Evolutionary conservation across 257 asterid genomes (phyloP).

Genomic region (Forsythia viridissima): DNA sequence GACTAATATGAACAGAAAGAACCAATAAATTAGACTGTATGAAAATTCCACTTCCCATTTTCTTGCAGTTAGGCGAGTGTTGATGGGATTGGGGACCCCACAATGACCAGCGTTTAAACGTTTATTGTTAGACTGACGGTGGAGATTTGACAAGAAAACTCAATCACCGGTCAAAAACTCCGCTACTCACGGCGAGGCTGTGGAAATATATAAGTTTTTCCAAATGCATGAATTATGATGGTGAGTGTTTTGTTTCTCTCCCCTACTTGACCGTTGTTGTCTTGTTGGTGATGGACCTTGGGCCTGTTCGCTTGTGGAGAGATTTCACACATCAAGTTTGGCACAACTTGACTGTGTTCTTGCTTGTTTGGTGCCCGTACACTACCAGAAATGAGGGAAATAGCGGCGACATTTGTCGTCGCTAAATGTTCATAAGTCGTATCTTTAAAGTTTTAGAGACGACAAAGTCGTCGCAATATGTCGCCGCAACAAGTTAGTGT

Average conservation of each 20-base stretch:
- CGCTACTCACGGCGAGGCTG: slow-evolving; percentile 19
- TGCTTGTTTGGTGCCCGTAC: too few relatives aligned
- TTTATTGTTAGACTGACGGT: not conserved
- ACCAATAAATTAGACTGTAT: not conserved
- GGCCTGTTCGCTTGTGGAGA: not conserved
- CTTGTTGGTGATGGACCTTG: not conserved
- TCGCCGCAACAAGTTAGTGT: too few relatives aligned
- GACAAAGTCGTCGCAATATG: too few relatives aligned
- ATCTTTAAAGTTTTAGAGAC: too few relatives aligned
- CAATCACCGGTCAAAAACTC: not conserved
- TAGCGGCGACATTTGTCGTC: too few relatives aligned
- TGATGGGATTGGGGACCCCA: not conserved
- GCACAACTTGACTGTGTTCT: not conserved
- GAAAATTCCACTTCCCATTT: slow-evolving; percentile 20
- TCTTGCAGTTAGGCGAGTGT: slow-evolving; percentile 19
- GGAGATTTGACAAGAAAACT: not conserved
- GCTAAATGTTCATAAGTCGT: too few relatives aligned
- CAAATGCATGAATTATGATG: not conserved
- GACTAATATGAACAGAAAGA: not conserved
- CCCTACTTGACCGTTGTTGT: not conserved
- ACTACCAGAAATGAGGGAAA: too few relatives aligned
- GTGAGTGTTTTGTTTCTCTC: not conserved
- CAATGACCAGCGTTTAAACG: not conserved
- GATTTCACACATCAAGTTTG: not conserved
- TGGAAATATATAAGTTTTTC: not conserved